Percentiles rank a stretch among this genome's conserved stretches.
Evolutionary conservation across 768 basidiomycete genomes (phyloP).

Genomic region (Agaricus bisporus): DNA sequence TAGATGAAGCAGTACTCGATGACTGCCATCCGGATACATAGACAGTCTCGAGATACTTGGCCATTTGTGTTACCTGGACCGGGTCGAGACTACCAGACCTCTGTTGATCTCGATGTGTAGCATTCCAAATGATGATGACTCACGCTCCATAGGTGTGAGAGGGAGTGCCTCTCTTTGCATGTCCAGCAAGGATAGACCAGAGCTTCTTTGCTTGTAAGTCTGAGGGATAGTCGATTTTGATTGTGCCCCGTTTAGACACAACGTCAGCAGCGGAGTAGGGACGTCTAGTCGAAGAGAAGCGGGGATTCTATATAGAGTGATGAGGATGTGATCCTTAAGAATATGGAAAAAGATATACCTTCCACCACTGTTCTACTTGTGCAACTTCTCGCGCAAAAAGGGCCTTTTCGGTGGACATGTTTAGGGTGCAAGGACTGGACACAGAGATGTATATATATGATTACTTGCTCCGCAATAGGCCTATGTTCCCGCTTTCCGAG

Average conservation of each 20-base stretch:
- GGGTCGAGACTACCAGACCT: slow-evolving; percentile 72
- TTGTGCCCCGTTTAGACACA: slow-evolving; percentile 87
- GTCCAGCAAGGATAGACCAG: slow-evolving; percentile 66
- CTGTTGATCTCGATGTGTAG: not conserved
- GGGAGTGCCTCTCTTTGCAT: slow-evolving; percentile 70
- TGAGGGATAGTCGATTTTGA: slow-evolving; percentile 83
- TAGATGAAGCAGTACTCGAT: slow-evolving; percentile 88
- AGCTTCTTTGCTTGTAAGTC: slow-evolving; percentile 84
- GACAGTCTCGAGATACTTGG: slow-evolving; percentile 95
- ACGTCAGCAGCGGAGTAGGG: slow-evolving; percentile 93
- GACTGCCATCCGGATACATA: slow-evolving; percentile 98
- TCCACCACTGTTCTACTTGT: slow-evolving; percentile 88
- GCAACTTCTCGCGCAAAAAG: slow-evolving; percentile 78
- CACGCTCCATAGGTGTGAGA: slow-evolving; percentile 98
- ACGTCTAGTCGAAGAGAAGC: slow-evolving; percentile 81
- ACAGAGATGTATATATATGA: slow-evolving; percentile 21
- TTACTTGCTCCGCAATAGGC: slow-evolving; percentile 13
- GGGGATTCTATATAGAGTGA: slow-evolving; percentile 52
- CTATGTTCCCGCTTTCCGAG: slow-evolving; percentile 16
- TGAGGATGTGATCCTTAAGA: slow-evolving; percentile 9
- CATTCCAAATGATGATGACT: slow-evolving; percentile 33
- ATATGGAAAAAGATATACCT: slow-evolving; percentile 42
- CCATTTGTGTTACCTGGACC: slow-evolving; percentile 98
- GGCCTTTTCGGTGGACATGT: slow-evolving; percentile 62
- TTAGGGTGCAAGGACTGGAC: slow-evolving; percentile 14